Evolutionary conservation across 208 protist genomes (phyloP).

Genomic region (Vickermania ingenoplastis): DNA sequence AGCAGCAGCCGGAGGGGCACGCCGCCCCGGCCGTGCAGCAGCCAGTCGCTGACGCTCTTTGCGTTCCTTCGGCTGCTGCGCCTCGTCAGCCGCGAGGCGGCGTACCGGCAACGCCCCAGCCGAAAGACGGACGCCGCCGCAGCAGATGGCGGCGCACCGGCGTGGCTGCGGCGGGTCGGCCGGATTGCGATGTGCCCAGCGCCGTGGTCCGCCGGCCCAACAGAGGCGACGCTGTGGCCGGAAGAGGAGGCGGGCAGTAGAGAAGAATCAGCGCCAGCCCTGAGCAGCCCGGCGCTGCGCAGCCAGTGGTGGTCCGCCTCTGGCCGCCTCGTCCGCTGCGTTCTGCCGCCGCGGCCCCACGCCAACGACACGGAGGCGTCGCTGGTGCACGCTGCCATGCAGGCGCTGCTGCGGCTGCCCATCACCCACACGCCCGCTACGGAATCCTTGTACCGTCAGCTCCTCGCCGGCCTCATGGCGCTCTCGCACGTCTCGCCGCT

Average conservation of each 20-base stretch:
- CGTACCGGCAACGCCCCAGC: too few relatives aligned
- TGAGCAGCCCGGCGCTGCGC: background rate
- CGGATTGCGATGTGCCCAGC: background rate
- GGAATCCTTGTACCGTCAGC: background rate
- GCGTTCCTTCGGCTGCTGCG: background rate
- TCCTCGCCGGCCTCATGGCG: background rate
- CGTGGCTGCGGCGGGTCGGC: background rate
- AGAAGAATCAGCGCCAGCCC: background rate
- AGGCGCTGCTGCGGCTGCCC: background rate
- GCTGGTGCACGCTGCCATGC: background rate
- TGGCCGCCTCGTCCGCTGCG: background rate
- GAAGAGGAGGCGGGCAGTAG: background rate
- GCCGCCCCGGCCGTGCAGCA: background rate
- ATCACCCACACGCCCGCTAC: background rate
- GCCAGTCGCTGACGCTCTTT: background rate
- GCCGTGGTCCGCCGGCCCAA: background rate
- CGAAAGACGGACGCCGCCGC: background rate
- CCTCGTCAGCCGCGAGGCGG: background rate
- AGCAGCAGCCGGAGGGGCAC: background rate
- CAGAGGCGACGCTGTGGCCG: background rate
- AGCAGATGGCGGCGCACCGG: background rate
- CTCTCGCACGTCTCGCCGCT: background rate
- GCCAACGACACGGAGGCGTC: background rate
- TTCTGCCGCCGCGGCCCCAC: background rate
- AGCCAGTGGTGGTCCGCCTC: background rate